Evolutionary conservation across 495 filamentous ascomycete species (phyloP), one percentile per base, ranked within the genome.

Genomic region (Elasticomyces elasticus): DNA sequence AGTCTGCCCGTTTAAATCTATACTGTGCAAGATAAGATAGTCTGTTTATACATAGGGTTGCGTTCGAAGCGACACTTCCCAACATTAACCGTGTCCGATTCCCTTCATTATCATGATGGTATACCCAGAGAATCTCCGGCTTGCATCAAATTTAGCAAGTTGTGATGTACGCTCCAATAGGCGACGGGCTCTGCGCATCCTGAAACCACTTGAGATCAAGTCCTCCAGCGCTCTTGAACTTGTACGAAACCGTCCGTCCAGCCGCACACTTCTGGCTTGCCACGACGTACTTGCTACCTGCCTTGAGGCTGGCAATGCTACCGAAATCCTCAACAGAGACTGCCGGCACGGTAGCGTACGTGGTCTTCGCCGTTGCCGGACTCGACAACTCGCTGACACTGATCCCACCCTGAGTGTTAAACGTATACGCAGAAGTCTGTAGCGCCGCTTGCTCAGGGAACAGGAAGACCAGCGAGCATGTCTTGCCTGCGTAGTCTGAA

Each of bases 381-480:
- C n/a, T 35, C 1, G 52, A 53, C 19, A 69, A 59, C 47, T 60
- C 50, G 30, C 51, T 55, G 49, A 67, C 41, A 19, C 17, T 41
- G 20, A 69, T 63, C 20, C 62, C 66, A 5, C 67, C 67, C 35
- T 53, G 30, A 22, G 57, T 50, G 17, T 23, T 48, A 33, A 63
- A 55, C 15, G 47, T 51, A 46, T 42, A 65, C 15, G 49, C 30
- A n/a, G 52, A 49, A 13, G 59, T 68, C 47, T 55, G 31, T 1
- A 65, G 61, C 33, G 49, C 27, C 17, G 51, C 44, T 27, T 54
- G 51, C 13, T 25, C 40, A 5, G 68, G 65, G 41, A 71, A 49
- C 23, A 56, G 37, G 63, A 71, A 69, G 31, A 63, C 49, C 12
- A 71, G 49, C 25, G 56, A 58, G 59, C 68, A 71, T 11, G 60